Evolutionary conservation across 345 rosid species (phyloP), one percentile per base, ranked within the genome.

Genomic region (Microthlaspi erraticum): DNA sequence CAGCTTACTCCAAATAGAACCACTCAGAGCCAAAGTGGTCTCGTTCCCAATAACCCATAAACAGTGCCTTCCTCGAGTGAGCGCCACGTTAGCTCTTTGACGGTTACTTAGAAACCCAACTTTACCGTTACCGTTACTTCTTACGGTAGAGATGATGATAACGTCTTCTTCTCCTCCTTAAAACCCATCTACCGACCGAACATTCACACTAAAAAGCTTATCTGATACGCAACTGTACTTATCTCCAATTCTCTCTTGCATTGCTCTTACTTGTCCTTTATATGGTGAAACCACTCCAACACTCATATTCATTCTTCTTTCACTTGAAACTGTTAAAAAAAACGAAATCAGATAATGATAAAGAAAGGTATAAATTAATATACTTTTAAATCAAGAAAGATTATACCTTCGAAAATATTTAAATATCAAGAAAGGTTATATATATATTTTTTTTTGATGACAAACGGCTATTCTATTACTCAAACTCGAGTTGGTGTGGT

Each of bases 91-190:
- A 3, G 76, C 65, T 49, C 80, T 76, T 26, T 68, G 80, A 43
- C 10, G 58, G 57, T 73, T 73, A 12, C 41, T 52, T 13, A 80
- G 68, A 59, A 80, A 83, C 1, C 84, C 86, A 2, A 80, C 50
- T 1, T 60, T 49, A 6, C 86, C 84, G 0, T 69, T 23, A 26
- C 26, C 6, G 16, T 83, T 83, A 49, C 73, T 64, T 71, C 86
- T 66, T 19, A 83, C 81, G n/a, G 86, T 78, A 0, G 86, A 83
- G 20, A 83, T 64, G 41, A 83, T 78, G 23, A 83, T 78, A 7
- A 78, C 36, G 29, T 83, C 83, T 45, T 80, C 81, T 36, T 80
- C 86, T 2, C 84, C 76, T 3, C 82, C 82, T 73, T 83, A 82
- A 61, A 83, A 78, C 10, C 84, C 83, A 59, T 83, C 86, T 11